These are phyloP conservation scores for Eremomyces bilateralis DNA, from an alignment of 495 filamentous ascomycete genomes.

Conservation along the genomic window DNA sequence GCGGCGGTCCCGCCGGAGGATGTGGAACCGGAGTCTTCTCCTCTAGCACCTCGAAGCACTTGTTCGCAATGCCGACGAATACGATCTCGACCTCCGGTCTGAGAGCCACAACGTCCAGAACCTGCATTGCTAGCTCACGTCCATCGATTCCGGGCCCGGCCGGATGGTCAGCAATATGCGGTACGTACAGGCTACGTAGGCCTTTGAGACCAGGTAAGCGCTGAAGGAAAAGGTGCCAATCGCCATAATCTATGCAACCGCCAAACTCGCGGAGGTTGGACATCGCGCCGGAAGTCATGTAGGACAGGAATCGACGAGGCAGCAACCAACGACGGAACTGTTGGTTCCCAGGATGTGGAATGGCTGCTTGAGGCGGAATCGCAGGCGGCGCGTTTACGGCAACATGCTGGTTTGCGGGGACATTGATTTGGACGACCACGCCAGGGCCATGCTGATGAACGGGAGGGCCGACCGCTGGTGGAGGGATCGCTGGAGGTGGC, in stretches of 20 bases:
- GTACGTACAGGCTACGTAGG: constrained; percentile 59
- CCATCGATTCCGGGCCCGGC: constrained; percentile 30
- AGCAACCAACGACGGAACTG: constrained; percentile 61
- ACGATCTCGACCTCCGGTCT: constrained; percentile 68
- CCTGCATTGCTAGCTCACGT: constrained; percentile 60
- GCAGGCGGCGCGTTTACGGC: no score
- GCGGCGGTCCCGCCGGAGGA: no score
- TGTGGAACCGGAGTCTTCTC: constrained; percentile 25
- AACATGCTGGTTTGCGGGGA: no score
- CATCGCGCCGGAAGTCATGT: constrained; percentile 72
- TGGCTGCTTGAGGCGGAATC: no score
- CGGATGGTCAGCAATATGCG: constrained; percentile 45
- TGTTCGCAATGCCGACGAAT: constrained; percentile 58
- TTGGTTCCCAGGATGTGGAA: no score
- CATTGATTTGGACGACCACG: no score
- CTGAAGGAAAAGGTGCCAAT: constrained; percentile 87
- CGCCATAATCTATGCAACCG: constrained; percentile 54
- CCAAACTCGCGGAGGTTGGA: constrained; percentile 50
- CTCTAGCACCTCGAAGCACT: constrained; percentile 84
- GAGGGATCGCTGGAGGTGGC: no score
- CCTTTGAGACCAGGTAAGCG: constrained; percentile 53
- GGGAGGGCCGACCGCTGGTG: no score
- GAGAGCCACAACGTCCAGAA: constrained; percentile 67
- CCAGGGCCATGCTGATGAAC: no score
- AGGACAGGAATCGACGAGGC: constrained; percentile 47